Percentiles rank a stretch among this genome's conserved stretches.
These are phyloP conservation scores for Fusarium tricinctum DNA, from an alignment of 2,329 filamentous ascomycete genomes.

Conservation along the genomic window DNA sequence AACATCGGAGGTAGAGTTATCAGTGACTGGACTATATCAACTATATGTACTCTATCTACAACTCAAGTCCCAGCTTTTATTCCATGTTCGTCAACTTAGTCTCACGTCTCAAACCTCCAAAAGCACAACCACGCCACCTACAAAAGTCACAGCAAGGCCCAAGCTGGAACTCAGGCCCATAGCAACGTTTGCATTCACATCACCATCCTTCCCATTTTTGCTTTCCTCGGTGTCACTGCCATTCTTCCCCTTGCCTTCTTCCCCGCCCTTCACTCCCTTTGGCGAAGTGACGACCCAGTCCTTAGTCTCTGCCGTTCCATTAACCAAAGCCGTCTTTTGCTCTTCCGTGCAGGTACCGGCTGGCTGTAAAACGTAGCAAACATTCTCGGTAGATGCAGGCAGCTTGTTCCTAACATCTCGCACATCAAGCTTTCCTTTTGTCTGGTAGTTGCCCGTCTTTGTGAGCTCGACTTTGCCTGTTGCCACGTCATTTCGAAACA, in stretches of 20 bases:
- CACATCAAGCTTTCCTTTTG: not conserved
- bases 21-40: no score
- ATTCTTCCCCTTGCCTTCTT: not conserved
- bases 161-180: not conserved
- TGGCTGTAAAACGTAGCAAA: constrained; percentile 1
- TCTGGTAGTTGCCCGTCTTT: not conserved
- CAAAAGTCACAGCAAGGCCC: not conserved
- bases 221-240: not conserved
- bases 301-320: not conserved
- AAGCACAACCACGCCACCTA: not conserved
- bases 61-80: no score
- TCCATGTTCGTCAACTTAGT: no score
- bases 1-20: no score
- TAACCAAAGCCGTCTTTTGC: not conserved
- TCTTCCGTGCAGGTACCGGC: not conserved
- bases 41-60: no score
- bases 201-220: no score
- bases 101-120: not conserved
- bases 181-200: not conserved
- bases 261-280: no score
- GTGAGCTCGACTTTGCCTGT: not conserved
- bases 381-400: not conserved
- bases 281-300: not conserved
- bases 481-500: constrained; percentile 1
- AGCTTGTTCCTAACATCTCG: not conserved